These are phyloP conservation scores for Chiua virens DNA, from an alignment of 768 basidiomycete genomes.

Conservation along the genomic window DNA sequence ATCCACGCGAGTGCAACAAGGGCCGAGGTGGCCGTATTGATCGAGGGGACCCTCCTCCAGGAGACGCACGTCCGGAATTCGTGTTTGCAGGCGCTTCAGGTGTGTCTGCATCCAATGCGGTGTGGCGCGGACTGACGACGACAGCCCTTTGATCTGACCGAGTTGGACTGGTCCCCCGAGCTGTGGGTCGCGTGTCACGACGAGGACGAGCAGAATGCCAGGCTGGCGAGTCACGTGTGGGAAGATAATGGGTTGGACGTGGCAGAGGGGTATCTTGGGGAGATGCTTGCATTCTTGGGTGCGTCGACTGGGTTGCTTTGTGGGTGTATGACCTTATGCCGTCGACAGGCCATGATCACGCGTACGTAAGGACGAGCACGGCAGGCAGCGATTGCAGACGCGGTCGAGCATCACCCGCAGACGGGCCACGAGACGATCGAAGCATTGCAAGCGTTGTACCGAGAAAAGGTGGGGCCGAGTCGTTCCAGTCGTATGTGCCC, in stretches of 20 bases:
- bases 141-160: conserved; percentile 92
- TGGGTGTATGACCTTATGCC: neutral
- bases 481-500: neutral
- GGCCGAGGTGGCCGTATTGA: conserved; percentile 64
- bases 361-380: conserved; percentile 73
- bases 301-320: neutral
- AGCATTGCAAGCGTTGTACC: conserved; percentile 70
- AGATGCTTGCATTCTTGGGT: conserved; percentile 72
- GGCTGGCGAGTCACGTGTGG: conserved; percentile 81
- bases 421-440: conserved; percentile 46
- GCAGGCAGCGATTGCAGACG: conserved; percentile 77
- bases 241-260: conserved; percentile 95
- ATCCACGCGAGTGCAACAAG: conserved; percentile 62
- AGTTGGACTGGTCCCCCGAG: conserved; percentile 88
- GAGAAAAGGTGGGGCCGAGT: conserved; percentile 63
- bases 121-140: too few species aligned
- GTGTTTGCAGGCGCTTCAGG: conserved; percentile 89
- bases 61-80: conserved; percentile 87
- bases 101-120: conserved; percentile 27
- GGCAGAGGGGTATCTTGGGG: conserved; percentile 56
- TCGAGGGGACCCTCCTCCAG: conserved; percentile 76
- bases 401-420: conserved; percentile 70
- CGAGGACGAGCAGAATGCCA: conserved; percentile 82
- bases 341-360: conserved; percentile 67
- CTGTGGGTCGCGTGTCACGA: conserved; percentile 90